Conservation (phyloP, 1,139 yeast genomes). For the Hyphopichia buzzinii region DNA sequence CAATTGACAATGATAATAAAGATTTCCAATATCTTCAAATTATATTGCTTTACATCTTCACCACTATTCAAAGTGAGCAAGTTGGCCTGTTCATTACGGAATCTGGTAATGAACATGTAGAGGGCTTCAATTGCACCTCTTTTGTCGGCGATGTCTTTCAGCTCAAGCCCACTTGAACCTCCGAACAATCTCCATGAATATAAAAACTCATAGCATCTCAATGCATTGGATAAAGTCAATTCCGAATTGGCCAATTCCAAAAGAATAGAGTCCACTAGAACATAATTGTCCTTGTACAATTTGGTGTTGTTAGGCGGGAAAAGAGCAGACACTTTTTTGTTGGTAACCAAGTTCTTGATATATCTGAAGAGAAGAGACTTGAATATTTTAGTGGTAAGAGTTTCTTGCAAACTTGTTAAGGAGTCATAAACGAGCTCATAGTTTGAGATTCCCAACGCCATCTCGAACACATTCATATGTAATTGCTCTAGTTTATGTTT, state of each 20-base stretch:
- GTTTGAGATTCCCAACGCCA: constrained; percentile 25
- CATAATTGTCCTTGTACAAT: constrained; percentile 26
- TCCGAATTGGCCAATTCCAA: constrained; percentile 37
- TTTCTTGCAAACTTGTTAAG: constrained; percentile 19
- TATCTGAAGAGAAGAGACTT: constrained; percentile 17
- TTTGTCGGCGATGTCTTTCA: constrained; percentile 33
- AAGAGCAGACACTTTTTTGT: constrained; percentile 19
- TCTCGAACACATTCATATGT: constrained; percentile 30
- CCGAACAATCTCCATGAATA: constrained; percentile 54
- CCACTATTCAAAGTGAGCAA: constrained; percentile 10
- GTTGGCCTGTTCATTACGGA: constrained; percentile 21
- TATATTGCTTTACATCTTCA: constrained; percentile 31
- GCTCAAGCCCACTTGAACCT: constrained; percentile 10
- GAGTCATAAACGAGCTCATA: constrained; percentile 24
- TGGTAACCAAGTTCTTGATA: constrained; percentile 24
- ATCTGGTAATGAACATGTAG: constrained; percentile 50
- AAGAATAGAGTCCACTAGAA: constrained; percentile 39
- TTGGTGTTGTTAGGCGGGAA: constrained; percentile 20
- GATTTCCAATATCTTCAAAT: constrained; percentile 39
- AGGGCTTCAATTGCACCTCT: constrained; percentile 59
- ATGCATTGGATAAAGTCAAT: constrained; percentile 30
- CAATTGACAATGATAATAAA: constrained; percentile 50
- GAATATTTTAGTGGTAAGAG: constrained; percentile 9
- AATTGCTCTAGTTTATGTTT: constrained; percentile 15
- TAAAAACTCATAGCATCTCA: constrained; percentile 51